Evolutionary conservation across 306 rosid species (phyloP).

Genomic region (Hylodesmum podocarpum): DNA sequence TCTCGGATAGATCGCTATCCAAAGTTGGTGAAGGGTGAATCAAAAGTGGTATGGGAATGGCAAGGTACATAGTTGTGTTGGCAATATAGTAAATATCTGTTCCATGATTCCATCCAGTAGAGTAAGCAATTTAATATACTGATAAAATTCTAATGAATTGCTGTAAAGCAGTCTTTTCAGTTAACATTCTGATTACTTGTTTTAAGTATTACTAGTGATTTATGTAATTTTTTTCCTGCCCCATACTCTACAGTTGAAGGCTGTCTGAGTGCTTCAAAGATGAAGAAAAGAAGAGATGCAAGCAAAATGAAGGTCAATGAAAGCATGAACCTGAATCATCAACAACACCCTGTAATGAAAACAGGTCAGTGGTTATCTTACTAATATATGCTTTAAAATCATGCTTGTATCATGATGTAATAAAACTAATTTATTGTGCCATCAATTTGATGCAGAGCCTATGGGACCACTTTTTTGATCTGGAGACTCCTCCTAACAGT

Average conservation of each 20-base stretch:
- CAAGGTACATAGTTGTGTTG: conserved; percentile 41
- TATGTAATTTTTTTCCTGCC: background rate
- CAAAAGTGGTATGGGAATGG: conserved; percentile 97
- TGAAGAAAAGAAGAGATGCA: conserved; percentile 43
- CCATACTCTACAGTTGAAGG: conserved; percentile 70
- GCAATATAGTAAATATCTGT: background rate
- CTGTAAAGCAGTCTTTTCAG: background rate
- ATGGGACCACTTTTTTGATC: conserved; percentile 42
- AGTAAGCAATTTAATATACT: background rate
- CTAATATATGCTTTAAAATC: background rate
- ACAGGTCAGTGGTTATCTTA: conserved; percentile 47
- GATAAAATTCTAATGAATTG: conserved; percentile 4
- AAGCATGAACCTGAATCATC: conserved; percentile 28
- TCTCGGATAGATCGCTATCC: conserved; percentile 87
- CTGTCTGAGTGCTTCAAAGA: conserved; percentile 71
- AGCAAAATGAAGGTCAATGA: conserved; percentile 36
- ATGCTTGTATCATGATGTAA: conserved; percentile 17
- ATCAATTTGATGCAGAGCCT: conserved; percentile 41
- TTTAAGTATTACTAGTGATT: background rate
- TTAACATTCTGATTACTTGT: background rate
- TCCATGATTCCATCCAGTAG: background rate
- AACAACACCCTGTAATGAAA: conserved; percentile 30
- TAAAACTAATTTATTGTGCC: conserved; percentile 19
- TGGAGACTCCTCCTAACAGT: background rate
- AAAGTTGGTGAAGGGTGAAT: conserved; percentile 87